phyloP scores from a whole-genome alignment of 225 moss, liverwort and hornwort species.

The Straminergon stramineum region DNA sequence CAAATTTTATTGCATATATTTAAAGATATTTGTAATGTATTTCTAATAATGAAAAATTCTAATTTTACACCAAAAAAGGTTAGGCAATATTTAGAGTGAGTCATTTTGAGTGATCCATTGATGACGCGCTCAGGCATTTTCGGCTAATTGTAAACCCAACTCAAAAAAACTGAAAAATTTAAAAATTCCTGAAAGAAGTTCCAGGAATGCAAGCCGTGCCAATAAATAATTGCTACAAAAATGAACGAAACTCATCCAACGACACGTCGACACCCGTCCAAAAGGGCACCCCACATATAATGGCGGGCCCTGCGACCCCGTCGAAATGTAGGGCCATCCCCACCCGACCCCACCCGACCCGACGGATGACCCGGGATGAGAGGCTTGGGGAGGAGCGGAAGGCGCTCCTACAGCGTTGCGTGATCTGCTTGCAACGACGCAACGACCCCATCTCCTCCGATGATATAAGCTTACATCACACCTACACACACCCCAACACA shows the following conservation, averaged over 20 bases:
- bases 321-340: not conserved
- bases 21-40: no score
- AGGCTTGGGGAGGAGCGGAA: slow-evolving; percentile 20
- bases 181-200: not conserved
- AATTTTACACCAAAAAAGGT: no score
- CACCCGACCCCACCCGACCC: not conserved
- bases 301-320: not conserved
- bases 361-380: not conserved
- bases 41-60: no score
- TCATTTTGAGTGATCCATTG: no score
- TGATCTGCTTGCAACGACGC: slow-evolving; percentile 7
- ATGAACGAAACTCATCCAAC: not conserved
- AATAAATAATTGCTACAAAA: not conserved
- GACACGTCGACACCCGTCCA: not conserved
- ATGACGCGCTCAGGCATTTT: not conserved
- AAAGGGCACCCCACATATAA: not conserved
- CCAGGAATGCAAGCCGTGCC: not conserved
- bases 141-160: not conserved
- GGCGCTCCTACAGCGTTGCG: slow-evolving; percentile 19
- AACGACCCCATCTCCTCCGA: not conserved
- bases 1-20: not conserved
- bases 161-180: not conserved
- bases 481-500: not conserved
- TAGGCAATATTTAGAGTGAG: no score
- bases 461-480: not conserved